A percentile compares a stretch with the other conserved stretches of the same genome.
Conservation (phyloP, 2,329 filamentous ascomycete species). For the Exophiala xenobiotica region DNA sequence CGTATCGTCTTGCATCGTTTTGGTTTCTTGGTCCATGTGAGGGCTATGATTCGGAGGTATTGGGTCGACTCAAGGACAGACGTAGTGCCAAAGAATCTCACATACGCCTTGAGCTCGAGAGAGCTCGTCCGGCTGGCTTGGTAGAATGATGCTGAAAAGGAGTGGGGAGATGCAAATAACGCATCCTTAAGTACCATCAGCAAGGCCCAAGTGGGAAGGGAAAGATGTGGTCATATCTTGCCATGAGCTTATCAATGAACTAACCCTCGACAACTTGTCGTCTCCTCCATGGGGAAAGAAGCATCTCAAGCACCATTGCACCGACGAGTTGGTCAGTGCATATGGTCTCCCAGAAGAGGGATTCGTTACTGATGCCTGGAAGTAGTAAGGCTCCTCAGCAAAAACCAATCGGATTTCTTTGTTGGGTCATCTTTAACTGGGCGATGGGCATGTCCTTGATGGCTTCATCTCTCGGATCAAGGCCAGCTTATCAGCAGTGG, state of each 20-base stretch:
- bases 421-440: not conserved
- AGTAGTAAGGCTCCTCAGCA: not conserved
- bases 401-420: not conserved
- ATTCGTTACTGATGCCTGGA: not conserved
- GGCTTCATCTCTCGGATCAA: not conserved
- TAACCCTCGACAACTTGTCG: not conserved
- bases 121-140: not conserved
- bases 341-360: not conserved
- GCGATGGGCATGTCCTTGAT: not conserved
- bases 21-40: not conserved
- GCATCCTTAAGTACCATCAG: not conserved
- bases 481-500: not conserved
- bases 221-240: not conserved
- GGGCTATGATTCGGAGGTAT: too few relatives aligned
- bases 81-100: not conserved
- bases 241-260: not conserved
- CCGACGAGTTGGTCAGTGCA: not conserved
- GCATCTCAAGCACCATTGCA: not conserved
- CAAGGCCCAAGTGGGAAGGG: too few relatives aligned
- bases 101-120: not conserved
- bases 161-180: not conserved
- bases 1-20: not conserved
- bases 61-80: too few relatives aligned
- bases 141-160: too few relatives aligned
- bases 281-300: not conserved